Evolutionary conservation across 768 basidiomycete species (phyloP), one percentile per base, ranked within the genome.

Genomic region (Boletales sp.): DNA sequence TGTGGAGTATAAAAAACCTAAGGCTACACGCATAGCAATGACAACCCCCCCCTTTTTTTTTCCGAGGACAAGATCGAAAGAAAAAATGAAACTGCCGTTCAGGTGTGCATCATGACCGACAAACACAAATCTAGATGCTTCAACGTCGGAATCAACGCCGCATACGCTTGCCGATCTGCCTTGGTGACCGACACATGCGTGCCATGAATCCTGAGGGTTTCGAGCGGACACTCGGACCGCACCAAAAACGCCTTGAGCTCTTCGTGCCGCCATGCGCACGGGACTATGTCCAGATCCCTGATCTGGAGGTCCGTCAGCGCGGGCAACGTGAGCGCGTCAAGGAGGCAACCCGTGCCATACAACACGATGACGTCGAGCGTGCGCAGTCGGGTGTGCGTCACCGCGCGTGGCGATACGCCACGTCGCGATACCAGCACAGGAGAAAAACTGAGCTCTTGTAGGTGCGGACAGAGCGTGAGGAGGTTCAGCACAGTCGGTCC

Each of bases 161-260:
- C 34, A 35, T 55, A 62, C 36, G 45, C 48, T 19, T 34, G 45
- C 40, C 47, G 50, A 18, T 48, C 57, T 17, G 54, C 48, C 43
- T 60, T 57, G 17, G 35, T 61, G 9, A 54, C 49, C 36, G 45
- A 41, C 42, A 45, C 47, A 15, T 50, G 49, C 17, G 50, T 15
- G 2, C 55, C 56, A 8, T 61, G 40, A 30, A 55, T 53, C 29
- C 15, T 39, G 18, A 62, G 53, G 15, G 21, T 51, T 53, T 55
- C 60, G 10, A 62, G 47, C 7, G 56, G 63, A 30, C 63, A 65
- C 27, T 7, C 6, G 14, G 60, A 65, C 4, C 62, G 48, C 32
- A n/a, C 18, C 21, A 64, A 12, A 14, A 64, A 65, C 18, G 53
- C 13, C 37, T 29, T 62, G 41, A 62, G 38, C 9, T 47, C 45